Percentiles rank a stretch among this genome's conserved stretches.
These are phyloP conservation scores for Saturnispora galanensis DNA, from an alignment of 805 yeast species.

Conservation along the genomic window DNA sequence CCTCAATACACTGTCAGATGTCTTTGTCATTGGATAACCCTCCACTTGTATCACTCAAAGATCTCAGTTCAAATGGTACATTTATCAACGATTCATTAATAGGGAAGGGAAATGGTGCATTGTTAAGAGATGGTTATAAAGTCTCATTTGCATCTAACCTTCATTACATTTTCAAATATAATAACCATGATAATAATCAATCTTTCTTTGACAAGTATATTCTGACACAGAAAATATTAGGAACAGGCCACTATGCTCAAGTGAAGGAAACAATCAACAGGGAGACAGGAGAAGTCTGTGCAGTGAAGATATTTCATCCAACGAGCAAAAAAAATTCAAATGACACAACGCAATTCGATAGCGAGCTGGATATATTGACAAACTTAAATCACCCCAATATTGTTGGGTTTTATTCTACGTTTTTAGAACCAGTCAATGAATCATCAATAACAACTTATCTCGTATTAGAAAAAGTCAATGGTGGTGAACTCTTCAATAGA, in stretches of 20 bases:
- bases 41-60: slow-evolving; percentile 39
- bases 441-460: slow-evolving; percentile 43
- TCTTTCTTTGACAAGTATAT: slow-evolving; percentile 51
- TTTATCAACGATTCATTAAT: slow-evolving; percentile 48
- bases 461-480: slow-evolving; percentile 63
- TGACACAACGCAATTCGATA: slow-evolving; percentile 33
- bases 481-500: slow-evolving; percentile 69
- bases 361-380: slow-evolving; percentile 58
- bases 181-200: slow-evolving; percentile 9
- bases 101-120: slow-evolving; percentile 37
- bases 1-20: slow-evolving; percentile 54
- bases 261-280: slow-evolving; percentile 60
- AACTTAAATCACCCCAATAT: slow-evolving; percentile 62
- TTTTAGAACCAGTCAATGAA: slow-evolving; percentile 41
- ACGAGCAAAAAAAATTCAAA: slow-evolving; percentile 24
- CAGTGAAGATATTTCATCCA: slow-evolving; percentile 60
- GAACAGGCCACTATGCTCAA: slow-evolving; percentile 75
- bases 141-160: slow-evolving; percentile 37
- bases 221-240: slow-evolving; percentile 46
- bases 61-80: slow-evolving; percentile 57
- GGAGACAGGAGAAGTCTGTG: slow-evolving; percentile 49
- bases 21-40: slow-evolving; percentile 30
- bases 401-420: slow-evolving; percentile 50
- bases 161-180: slow-evolving; percentile 24
- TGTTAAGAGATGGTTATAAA: slow-evolving; percentile 57